Evolutionary conservation across 2,329 filamentous ascomycete genomes (phyloP).

Genomic region (Macrophomina phaseolina): DNA sequence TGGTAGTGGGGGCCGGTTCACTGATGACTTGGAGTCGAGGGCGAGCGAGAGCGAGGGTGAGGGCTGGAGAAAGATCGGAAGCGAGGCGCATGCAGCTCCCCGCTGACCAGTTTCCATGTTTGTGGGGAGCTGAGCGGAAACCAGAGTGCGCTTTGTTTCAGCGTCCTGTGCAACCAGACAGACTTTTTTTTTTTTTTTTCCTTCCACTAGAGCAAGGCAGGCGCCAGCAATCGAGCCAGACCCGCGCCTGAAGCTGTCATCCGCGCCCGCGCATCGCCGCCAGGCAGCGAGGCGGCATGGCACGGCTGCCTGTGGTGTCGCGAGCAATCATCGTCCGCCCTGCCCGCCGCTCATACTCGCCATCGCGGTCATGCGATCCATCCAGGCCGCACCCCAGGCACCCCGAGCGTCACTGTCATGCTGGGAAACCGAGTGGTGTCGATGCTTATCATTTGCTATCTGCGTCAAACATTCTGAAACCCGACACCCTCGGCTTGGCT

Average conservation of each 20-base stretch:
- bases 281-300: slow-evolving; percentile 14
- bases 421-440: neutral
- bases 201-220: slow-evolving; percentile 8
- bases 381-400: neutral
- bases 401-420: neutral
- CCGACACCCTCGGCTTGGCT: neutral
- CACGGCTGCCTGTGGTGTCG: neutral
- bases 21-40: slow-evolving; percentile 5
- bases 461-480: slow-evolving; percentile 14
- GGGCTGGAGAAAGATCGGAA: neutral
- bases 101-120: neutral
- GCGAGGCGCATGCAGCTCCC: slow-evolving; percentile 12
- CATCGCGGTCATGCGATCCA: neutral
- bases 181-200: neutral
- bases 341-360: neutral
- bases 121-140: neutral
- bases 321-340: slow-evolving; percentile 17
- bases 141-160: neutral
- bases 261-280: neutral
- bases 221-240: neutral
- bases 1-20: neutral
- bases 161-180: neutral
- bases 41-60: neutral
- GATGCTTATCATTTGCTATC: slow-evolving; percentile 13
- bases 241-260: neutral